phyloP scores from a whole-genome alignment of 495 filamentous ascomycete genomes.

The Aspergillus cavernicola region DNA sequence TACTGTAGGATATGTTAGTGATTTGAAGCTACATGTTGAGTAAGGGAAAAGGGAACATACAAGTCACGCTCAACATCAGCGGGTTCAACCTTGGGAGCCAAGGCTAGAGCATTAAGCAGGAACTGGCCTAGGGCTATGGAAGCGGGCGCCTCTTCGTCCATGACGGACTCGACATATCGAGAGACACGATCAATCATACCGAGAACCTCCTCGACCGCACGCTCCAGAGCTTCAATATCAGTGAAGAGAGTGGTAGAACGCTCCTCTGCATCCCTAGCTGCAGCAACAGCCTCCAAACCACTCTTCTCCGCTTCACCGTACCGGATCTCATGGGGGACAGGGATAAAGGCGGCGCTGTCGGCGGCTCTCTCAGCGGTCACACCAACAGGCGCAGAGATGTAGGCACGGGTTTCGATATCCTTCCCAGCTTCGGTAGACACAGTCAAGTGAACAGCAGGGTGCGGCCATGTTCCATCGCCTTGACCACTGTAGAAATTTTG shows the following conservation, averaged over 20 bases:
- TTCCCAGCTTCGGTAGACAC: constrained; percentile 82
- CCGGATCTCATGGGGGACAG: constrained; percentile 88
- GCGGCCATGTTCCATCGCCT: constrained; percentile 92
- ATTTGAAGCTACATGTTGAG: constrained; percentile 38
- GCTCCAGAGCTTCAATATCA: constrained; percentile 84
- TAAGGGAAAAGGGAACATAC: constrained; percentile 41
- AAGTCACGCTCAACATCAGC: constrained; percentile 92
- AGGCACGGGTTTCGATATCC: constrained; percentile 80
- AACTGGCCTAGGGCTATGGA: constrained; percentile 89
- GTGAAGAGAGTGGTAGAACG: constrained; percentile 67
- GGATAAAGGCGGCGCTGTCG: constrained; percentile 93
- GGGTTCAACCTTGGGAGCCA: constrained; percentile 90
- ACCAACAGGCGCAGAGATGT: constrained; percentile 91
- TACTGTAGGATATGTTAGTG: constrained; percentile 48
- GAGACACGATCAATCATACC: constrained; percentile 85
- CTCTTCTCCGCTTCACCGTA: constrained; percentile 89
- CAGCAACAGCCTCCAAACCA: constrained; percentile 80
- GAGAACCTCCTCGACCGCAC: constrained; percentile 77
- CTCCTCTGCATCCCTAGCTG: constrained; percentile 74
- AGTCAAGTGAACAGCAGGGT: constrained; percentile 94
- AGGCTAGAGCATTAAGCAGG: constrained; percentile 81
- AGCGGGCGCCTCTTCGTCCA: constrained; percentile 63
- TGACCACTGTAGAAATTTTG: constrained; percentile 99
- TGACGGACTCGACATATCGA: constrained; percentile 82
- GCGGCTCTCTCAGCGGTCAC: constrained; percentile 91